phyloP scores from a whole-genome alignment of 2,329 filamentous ascomycete species.

The Xylariaceae sp. region DNA sequence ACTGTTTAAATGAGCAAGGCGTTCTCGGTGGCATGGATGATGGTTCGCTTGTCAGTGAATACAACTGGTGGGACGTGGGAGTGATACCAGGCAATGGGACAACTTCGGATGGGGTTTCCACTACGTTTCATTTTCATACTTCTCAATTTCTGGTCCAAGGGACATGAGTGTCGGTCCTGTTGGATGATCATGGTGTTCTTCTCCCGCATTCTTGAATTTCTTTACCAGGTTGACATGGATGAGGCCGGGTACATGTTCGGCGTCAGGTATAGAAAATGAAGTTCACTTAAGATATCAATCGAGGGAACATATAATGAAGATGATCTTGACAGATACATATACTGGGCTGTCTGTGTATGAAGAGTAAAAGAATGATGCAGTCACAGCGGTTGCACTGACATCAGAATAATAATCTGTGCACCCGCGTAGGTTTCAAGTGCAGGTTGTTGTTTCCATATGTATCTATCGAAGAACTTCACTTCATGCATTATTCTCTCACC shows the following conservation, averaged over 20 bases:
- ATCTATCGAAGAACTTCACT: neutral
- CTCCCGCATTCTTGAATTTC: neutral
- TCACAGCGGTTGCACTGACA: neutral
- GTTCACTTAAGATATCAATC: neutral
- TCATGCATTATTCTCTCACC: neutral
- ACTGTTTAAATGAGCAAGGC: constrained; percentile 12
- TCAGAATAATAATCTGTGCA: too few species aligned
- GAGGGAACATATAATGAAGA: neutral
- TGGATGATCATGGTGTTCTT: neutral
- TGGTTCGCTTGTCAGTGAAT: neutral
- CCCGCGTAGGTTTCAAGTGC: neutral
- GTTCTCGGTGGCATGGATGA: constrained; percentile 6
- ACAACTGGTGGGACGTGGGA: neutral
- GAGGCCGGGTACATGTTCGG: neutral
- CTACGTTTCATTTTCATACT: neutral
- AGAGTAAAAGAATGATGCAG: neutral
- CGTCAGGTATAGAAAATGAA: neutral
- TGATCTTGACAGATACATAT: neutral
- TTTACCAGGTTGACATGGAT: neutral
- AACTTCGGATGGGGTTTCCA: neutral
- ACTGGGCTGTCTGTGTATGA: neutral
- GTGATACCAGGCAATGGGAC: neutral
- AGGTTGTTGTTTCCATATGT: neutral
- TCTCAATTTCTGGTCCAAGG: constrained; percentile 1
- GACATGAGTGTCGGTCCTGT: constrained; percentile 4